Evolutionary conservation across 1,284 basidiomycete species (phyloP).

Genomic region (Boletus smithii): DNA sequence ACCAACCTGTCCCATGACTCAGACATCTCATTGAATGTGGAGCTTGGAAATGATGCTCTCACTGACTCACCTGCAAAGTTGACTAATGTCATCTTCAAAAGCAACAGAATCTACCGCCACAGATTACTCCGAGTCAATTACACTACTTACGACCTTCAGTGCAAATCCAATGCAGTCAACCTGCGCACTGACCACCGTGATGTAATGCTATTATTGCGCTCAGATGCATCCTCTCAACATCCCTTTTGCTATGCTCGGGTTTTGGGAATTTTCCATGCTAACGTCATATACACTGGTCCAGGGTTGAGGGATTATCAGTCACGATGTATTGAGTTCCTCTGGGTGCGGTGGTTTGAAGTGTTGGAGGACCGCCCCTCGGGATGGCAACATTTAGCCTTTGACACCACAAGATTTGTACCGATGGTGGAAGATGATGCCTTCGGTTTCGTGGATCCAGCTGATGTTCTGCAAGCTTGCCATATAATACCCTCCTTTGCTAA

Average conservation of each 20-base stretch:
- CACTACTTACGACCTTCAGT: constrained; percentile 34
- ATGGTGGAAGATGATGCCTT: constrained; percentile 6
- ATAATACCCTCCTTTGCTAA: constrained; percentile 7
- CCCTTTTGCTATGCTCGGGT: constrained; percentile 13
- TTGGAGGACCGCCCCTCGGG: background rate
- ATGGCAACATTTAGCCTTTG: background rate
- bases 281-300: constrained; percentile 1
- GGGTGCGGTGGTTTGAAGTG: constrained; percentile 7
- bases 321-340: constrained; percentile 3
- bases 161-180: constrained; percentile 17
- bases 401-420: constrained; percentile 1
- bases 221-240: background rate
- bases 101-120: constrained; percentile 28
- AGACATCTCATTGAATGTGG: too few species aligned
- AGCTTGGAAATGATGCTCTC: too few species aligned
- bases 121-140: constrained; percentile 28
- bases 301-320: background rate
- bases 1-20: too few species aligned
- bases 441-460: constrained; percentile 10
- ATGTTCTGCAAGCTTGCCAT: constrained; percentile 9
- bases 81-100: constrained; percentile 6
- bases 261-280: constrained; percentile 12
- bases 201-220: constrained; percentile 2
- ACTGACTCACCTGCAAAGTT: too few species aligned
- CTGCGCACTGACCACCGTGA: background rate